Evolutionary conservation across 495 filamentous ascomycete species (phyloP), one percentile per base, ranked within the genome.

Genomic region (Antarctomyces pellizariae): DNA sequence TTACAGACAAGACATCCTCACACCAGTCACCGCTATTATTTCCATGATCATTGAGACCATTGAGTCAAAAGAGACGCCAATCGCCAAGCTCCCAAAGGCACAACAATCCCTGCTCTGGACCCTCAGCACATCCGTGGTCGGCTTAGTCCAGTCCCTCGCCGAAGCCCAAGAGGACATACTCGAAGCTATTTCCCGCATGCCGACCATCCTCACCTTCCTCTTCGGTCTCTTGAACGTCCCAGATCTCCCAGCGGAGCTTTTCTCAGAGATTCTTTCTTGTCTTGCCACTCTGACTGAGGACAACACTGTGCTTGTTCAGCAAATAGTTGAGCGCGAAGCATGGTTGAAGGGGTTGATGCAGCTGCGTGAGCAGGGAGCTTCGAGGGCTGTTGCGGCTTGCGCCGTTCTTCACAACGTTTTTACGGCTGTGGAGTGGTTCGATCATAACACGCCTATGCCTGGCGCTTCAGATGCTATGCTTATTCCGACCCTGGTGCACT

Each of bases 271-370:
- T 7, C 44, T 64, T n/a, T 50, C 46, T 15, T 64, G 62, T 29
- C 47, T 71, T 22, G 52, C 50, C 17, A 47, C 49, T 10, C 38
- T 71, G 13, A 60, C 64, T 3, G 64, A 66, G 30, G 66, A 69
- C 26, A 64, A 57, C 27, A 32, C 51, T 10, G 17, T 38, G 4
- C 46, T 64, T 3, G 55, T 42, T 1, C 46, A 61, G 27, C 36
- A 43, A 8, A 45, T 64, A 16, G 42, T 47, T 6, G 40, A 47
- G 18, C 51, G 54, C 30, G 38, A 42, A 4, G 23, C 29, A 16
- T 28, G 33, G 30, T 16, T 42, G 7, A 29, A 26, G 16, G 16
- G 18, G 1, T 26, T 41, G 4, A 19, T 34, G 5, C 19, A 29
- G 12, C 11, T 37, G 20, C 31, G 42, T 17, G 37, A 41, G 11